Conservation (phyloP, 2,329 filamentous ascomycete species). For the Macrophomina pseudophaseolina region DNA sequence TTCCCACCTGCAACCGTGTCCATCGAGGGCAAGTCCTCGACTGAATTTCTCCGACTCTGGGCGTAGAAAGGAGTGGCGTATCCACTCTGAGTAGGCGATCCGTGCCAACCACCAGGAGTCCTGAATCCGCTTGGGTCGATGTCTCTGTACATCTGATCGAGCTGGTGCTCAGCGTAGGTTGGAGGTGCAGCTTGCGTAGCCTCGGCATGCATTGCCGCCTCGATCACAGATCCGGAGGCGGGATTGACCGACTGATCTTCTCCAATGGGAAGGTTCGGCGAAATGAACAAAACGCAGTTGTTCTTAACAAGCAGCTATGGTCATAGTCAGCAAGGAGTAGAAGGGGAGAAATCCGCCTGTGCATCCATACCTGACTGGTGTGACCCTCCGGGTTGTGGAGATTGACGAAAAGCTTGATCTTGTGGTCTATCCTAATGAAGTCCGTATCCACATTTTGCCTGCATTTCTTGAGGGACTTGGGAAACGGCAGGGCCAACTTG, state of each 20-base stretch:
- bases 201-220: constrained; percentile 56
- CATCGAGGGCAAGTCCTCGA: constrained; percentile 74
- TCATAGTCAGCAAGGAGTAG: background rate
- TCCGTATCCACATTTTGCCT: constrained; percentile 88
- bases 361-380: constrained; percentile 73
- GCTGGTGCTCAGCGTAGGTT: constrained; percentile 84
- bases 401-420: constrained; percentile 87
- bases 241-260: constrained; percentile 67
- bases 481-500: constrained; percentile 67
- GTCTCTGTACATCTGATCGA: constrained; percentile 90
- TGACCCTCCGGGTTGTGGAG: constrained; percentile 95
- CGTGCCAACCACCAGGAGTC: constrained; percentile 62
- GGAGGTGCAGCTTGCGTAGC: constrained; percentile 78
- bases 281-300: constrained; percentile 92
- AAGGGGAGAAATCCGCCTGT: background rate
- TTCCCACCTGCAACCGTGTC: constrained; percentile 42
- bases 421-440: constrained; percentile 91
- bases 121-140: constrained; percentile 82
- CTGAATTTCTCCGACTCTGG: constrained; percentile 72
- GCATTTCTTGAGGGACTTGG: constrained; percentile 80
- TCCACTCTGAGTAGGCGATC: constrained; percentile 41
- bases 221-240: constrained; percentile 31
- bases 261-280: constrained; percentile 86
- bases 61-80: constrained; percentile 80
- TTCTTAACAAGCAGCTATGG: constrained; percentile 80